These are phyloP conservation scores for Thalassiosira mediterranea DNA, from an alignment of 352 stramenopile genomes.

Conservation along the genomic window DNA sequence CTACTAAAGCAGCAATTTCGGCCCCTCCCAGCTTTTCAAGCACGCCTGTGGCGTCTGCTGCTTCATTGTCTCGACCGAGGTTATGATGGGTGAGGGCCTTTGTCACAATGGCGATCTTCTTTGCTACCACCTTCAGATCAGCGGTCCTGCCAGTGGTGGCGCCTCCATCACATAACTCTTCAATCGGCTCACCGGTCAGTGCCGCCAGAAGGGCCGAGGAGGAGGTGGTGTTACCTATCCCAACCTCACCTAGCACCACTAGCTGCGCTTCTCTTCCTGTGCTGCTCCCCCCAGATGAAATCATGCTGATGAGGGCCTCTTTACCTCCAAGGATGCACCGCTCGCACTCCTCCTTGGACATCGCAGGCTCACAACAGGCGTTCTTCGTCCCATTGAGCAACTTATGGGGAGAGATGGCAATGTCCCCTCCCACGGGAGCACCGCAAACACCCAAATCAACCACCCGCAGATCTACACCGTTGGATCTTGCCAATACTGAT, in stretches of 20 bases:
- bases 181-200: constrained; percentile 50
- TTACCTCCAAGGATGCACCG: constrained; percentile 58
- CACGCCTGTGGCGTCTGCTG: not conserved
- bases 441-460: constrained; percentile 70
- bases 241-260: constrained; percentile 81
- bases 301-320: constrained; percentile 33
- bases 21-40: constrained; percentile 73
- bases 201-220: constrained; percentile 66
- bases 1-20: constrained; percentile 82
- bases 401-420: constrained; percentile 36
- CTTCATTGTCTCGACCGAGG: not conserved
- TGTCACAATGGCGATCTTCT: constrained; percentile 76
- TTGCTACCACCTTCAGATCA: constrained; percentile 57
- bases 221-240: constrained; percentile 85
- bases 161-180: constrained; percentile 54
- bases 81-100: constrained; percentile 60
- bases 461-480: constrained; percentile 57
- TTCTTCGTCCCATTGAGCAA: constrained; percentile 68
- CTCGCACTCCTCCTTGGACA: constrained; percentile 66
- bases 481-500: constrained; percentile 61
- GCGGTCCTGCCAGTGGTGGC: constrained; percentile 53
- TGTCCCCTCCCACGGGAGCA: constrained; percentile 17
- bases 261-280: constrained; percentile 19
- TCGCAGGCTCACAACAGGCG: constrained; percentile 64
- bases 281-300: constrained; percentile 21